Evolutionary conservation across 2,329 filamentous ascomycete genomes (phyloP).

Genomic region (Allantophomopsis lycopodina): DNA sequence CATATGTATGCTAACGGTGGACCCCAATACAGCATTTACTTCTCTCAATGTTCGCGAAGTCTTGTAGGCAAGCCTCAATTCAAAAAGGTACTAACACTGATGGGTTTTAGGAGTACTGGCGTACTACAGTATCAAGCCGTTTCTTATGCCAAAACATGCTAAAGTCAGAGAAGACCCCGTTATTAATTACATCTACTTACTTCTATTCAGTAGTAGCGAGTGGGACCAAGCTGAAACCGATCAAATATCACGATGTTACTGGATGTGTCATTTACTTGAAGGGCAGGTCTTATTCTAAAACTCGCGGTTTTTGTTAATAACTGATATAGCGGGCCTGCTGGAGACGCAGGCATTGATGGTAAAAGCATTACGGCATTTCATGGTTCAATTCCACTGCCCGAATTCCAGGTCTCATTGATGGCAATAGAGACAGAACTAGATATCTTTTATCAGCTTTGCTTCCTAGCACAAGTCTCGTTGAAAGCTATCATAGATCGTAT

Average conservation of each 20-base stretch:
- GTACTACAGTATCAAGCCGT: background rate
- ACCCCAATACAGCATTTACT: background rate
- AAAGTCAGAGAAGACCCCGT: background rate
- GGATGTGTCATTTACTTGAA: constrained; percentile 1
- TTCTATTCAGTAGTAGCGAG: background rate
- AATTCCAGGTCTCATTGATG: background rate
- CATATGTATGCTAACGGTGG: background rate
- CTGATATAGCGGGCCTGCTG: constrained; percentile 1
- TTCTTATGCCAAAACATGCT: background rate
- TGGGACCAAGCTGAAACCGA: constrained; percentile 1
- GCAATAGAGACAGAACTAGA: background rate
- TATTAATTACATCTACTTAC: no score
- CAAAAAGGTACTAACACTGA: background rate
- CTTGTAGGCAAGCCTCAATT: background rate
- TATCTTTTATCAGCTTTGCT: background rate
- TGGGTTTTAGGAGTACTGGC: background rate
- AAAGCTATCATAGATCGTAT: background rate
- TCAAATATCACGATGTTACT: no score
- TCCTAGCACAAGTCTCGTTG: constrained; percentile 1
- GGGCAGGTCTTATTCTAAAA: background rate
- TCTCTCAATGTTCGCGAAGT: constrained; percentile 2
- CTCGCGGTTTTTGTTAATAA: background rate
- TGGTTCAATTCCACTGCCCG: background rate
- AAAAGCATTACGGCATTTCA: background rate
- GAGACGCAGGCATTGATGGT: background rate